A percentile compares a stretch with the other conserved stretches of the same genome.
phyloP scores from a whole-genome alignment of 306 rosid genomes.

The Prunus dulcis region DNA sequence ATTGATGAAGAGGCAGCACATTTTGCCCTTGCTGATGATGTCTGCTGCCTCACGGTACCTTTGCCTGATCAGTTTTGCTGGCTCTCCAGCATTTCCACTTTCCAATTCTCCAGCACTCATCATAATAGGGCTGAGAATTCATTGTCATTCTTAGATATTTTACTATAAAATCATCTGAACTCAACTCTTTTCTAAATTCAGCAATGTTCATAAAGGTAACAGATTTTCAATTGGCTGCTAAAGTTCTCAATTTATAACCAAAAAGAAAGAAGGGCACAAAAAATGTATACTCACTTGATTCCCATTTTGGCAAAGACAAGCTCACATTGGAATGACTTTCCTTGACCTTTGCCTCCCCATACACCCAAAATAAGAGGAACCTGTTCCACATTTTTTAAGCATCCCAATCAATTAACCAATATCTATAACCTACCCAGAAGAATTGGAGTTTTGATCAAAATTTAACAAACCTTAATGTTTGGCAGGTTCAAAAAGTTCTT shows the following conservation, averaged over 20 bases:
- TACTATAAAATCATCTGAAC: not conserved
- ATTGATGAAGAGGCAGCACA: slow-evolving; percentile 78
- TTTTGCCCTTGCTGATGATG: slow-evolving; percentile 62
- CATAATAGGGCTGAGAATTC: slow-evolving; percentile 61
- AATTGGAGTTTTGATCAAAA: not conserved
- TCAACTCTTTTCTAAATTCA: not conserved
- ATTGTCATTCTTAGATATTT: not conserved
- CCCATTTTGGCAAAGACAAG: slow-evolving; percentile 96
- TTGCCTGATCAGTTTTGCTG: slow-evolving; percentile 82
- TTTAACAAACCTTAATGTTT: slow-evolving; percentile 51
- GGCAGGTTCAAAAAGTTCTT: slow-evolving; percentile 76
- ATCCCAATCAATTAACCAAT: not conserved
- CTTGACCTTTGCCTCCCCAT: slow-evolving; percentile 99
- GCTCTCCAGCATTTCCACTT: slow-evolving; percentile 97
- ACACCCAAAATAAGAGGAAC: slow-evolving; percentile 89
- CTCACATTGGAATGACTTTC: slow-evolving; percentile 88
- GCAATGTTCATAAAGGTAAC: no score
- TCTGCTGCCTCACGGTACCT: slow-evolving; percentile 86
- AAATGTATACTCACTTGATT: slow-evolving; percentile 61
- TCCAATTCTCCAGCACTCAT: slow-evolving; percentile 97
- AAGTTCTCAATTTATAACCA: not conserved
- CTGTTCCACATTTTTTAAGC: slow-evolving; percentile 16
- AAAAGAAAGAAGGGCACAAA: not conserved
- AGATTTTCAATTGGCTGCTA: not conserved
- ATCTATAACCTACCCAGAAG: not conserved